Evolutionary conservation across 768 basidiomycete species (phyloP), one percentile per base, ranked within the genome.

Genomic region (Boletales sp.): DNA sequence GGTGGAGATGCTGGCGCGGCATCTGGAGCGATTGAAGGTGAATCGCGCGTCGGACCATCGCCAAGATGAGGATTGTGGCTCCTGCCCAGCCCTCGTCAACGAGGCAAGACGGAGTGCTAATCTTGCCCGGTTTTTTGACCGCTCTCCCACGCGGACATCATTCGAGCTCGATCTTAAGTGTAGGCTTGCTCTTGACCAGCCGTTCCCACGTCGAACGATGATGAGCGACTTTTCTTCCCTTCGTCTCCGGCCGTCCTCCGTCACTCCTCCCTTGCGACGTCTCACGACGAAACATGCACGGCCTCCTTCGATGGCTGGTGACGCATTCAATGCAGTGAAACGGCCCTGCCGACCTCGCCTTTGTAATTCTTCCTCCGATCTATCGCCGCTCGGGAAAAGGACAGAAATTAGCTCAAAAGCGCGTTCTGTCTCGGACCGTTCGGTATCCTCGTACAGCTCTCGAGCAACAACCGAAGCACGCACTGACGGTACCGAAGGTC

Each of bases 91-190:
- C 56, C 48, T 49, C 50, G 51, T 48, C 61, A 55, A 55, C 51
- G 58, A 62, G 60, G 63, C 52, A 30, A 64, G 58, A 58, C 59
- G 58, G 56, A 53, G 58, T 58, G 66, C 59, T 53, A 78, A 77
- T 57, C 68, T 77, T 14, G 56, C 60, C 25, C 65, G 45, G 41
- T 77, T 77, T 58, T 63, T 76, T 41, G 61, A 68, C 21, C 46
- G 55, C 14, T 70, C 74, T 46, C 64, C 64, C 51, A 65, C 68
- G 53, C 63, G 54, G 52, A 61, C 64, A 46, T 61, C 70, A 15
- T 63, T 72, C 52, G 54, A 64, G 57, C 54, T 59, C 50, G 41
- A 63, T 66, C 54, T 63, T 61, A 63, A 68, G 64, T 57, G 68
- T 52, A 54, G 56, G 48, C 37, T 61, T 30, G 49, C 60, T 43